Base-by-base conservation (phyloP, 768 basidiomycete species). In the Antrodiella citrinella region DNA sequence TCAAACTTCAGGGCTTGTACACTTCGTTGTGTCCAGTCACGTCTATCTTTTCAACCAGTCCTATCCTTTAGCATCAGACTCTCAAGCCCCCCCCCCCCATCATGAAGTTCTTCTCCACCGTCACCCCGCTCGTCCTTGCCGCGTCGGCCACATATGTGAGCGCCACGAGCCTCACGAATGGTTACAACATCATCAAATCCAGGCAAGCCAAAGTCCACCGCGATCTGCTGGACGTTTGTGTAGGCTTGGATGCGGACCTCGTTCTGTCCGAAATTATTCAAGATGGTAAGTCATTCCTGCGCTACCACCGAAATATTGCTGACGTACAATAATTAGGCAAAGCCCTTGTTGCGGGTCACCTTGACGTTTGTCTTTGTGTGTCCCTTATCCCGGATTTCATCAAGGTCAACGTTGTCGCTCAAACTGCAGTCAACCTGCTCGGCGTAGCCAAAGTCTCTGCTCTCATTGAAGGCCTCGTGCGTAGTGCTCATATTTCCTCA, bases 351-450 rank as follows among this genome's bases (percentile, higher is more conserved):
- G 59, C 60, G 20, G 65, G 67, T 35, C 62, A 42, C 41, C 52
- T 70, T 48, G 51, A 63, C 21, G 19, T 61, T 12, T 62, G 60
- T 40, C 44, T 68, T 18, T 70, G 69, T 21, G 19, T 61, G 23
- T 63, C 69, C 2, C 55, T 59, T 26, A 55, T 68, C 13, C 44
- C 49, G 2, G 30, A 15, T 4, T 60, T 69, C 44, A 42, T 68
- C 39, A 44, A 57, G 22, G 55, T 56, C 43, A 62, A 60, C 26
- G 44, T 47, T 10, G 57, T 63, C 21, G 55, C 60, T 12, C 50
- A 62, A 35, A 49, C 48, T 19, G 67, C 61, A 9, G 50, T 47
- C 35, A 50, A 54, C 45, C 52, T 63, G 9, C 55, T 62, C 10
- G 65, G 65, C 21, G 22, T 40, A 9, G 55, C 44, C 48, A 52